Evolutionary conservation across 2,329 filamentous ascomycete genomes (phyloP).

Genomic region (Fusarium begoniae): DNA sequence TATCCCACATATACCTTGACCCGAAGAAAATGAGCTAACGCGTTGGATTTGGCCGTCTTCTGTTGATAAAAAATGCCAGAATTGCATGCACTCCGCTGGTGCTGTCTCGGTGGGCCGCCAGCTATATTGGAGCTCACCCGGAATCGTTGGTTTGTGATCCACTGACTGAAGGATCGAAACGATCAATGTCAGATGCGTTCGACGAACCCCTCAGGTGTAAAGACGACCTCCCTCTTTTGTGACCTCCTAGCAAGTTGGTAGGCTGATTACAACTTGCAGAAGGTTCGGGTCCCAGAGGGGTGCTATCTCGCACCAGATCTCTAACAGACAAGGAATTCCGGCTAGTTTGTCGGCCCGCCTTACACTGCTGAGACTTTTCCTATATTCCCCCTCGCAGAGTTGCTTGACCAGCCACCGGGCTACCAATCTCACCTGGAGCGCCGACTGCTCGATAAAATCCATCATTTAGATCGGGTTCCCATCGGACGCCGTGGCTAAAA

Average conservation of each 20-base stretch:
- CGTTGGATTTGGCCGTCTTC: neutral
- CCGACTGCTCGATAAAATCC: constrained; percentile 58
- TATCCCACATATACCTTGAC: neutral
- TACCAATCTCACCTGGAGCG: constrained; percentile 75
- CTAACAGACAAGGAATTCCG: constrained; percentile 5
- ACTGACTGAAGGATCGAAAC: neutral
- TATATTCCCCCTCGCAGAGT: constrained; percentile 50
- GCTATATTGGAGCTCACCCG: neutral
- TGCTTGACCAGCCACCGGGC: constrained; percentile 63
- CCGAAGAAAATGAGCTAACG: neutral
- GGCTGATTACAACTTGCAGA: neutral
- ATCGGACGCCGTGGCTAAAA: constrained; percentile 58
- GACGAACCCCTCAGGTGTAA: neutral
- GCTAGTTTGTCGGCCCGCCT: constrained; percentile 9
- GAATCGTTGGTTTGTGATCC: neutral
- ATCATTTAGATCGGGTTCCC: constrained; percentile 62
- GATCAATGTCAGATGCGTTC: neutral
- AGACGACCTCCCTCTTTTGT: constrained; percentile 8
- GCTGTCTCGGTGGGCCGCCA: neutral
- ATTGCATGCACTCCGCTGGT: neutral
- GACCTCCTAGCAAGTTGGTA: neutral
- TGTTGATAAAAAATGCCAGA: neutral
- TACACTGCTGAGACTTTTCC: constrained; percentile 30
- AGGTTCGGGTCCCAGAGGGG: constrained; percentile 1
- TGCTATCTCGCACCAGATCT: constrained; percentile 26